phyloP scores from a whole-genome alignment of 768 basidiomycete genomes.

The Boletus subcaerulescens region DNA sequence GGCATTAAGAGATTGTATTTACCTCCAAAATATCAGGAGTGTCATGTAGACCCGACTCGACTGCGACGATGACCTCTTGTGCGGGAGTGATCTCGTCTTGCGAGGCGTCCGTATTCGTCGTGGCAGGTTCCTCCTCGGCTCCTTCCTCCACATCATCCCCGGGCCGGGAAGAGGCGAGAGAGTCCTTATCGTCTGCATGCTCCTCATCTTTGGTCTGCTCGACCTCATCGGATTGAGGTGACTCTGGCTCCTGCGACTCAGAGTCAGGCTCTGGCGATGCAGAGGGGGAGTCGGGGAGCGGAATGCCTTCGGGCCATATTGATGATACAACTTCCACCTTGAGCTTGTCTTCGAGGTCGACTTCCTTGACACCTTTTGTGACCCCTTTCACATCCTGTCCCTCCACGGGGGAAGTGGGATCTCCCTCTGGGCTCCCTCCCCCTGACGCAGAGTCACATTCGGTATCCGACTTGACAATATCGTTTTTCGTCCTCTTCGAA shows the following conservation, averaged over 20 bases:
- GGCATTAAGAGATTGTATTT: constrained; percentile 1
- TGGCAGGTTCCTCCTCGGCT: constrained; percentile 2
- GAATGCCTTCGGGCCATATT: constrained; percentile 32
- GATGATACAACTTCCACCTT: constrained; percentile 10
- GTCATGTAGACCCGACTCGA: constrained; percentile 7
- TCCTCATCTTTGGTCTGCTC: constrained; percentile 15
- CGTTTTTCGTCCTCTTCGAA: constrained; percentile 35
- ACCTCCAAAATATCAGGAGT: constrained; percentile 17
- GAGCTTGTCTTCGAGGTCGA: constrained; percentile 51
- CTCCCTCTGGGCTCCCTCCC: constrained; percentile 7
- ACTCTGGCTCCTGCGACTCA: constrained; percentile 6
- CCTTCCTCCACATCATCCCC: constrained; percentile 1
- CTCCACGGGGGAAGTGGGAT: constrained; percentile 24
- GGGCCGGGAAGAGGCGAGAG: constrained; percentile 24
- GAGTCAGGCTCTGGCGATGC: constrained; percentile 19
- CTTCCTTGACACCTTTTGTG: constrained; percentile 65
- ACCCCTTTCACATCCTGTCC: constrained; percentile 64
- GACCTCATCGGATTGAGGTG: background rate
- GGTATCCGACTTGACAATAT: constrained; percentile 25
- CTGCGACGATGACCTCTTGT: constrained; percentile 2
- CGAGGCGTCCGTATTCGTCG: background rate
- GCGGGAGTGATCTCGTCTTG: constrained; percentile 5
- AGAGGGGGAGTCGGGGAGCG: constrained; percentile 39
- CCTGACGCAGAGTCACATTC: constrained; percentile 25
- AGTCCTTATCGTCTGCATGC: constrained; percentile 14